A percentile compares a stretch with the other conserved stretches of the same genome.
These are phyloP conservation scores for Alternaria longipes DNA, from an alignment of 2,329 filamentous ascomycete species.

Conservation along the genomic window DNA sequence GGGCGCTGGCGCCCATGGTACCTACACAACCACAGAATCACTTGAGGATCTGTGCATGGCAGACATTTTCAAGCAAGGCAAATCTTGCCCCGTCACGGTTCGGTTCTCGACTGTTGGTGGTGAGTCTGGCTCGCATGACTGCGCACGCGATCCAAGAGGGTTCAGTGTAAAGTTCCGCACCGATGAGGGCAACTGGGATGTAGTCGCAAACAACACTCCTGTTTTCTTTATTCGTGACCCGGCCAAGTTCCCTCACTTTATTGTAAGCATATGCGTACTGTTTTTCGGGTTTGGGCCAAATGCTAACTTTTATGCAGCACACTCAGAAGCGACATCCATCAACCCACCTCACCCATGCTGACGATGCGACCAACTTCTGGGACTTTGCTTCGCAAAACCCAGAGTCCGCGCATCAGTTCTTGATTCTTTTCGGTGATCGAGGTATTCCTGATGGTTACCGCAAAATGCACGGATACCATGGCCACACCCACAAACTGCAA, in stretches of 20 bases:
- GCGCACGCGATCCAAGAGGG: conserved; percentile 75
- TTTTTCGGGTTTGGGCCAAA: neutral
- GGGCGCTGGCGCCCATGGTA: conserved; percentile 60
- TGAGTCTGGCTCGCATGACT: conserved; percentile 75
- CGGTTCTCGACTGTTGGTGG: conserved; percentile 81
- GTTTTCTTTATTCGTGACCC: conserved; percentile 80
- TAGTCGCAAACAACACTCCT: conserved; percentile 77
- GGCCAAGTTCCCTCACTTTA: conserved; percentile 72
- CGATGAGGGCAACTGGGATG: conserved; percentile 77
- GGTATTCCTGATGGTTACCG: conserved; percentile 65
- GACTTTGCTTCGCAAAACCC: conserved; percentile 65
- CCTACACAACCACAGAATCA: conserved; percentile 58
- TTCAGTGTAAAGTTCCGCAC: conserved; percentile 79
- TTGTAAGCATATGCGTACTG: conserved; percentile 40
- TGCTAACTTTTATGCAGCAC: conserved; percentile 51
- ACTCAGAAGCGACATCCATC: conserved; percentile 78
- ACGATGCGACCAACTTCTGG: conserved; percentile 73
- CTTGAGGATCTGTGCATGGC: conserved; percentile 58
- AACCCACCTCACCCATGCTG: conserved; percentile 73
- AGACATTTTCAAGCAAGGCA: conserved; percentile 67
- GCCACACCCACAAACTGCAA: conserved; percentile 65
- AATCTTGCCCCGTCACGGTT: conserved; percentile 72
- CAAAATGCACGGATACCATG: conserved; percentile 64
- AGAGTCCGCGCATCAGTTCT: conserved; percentile 63
- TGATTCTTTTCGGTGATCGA: conserved; percentile 64